phyloP scores from a whole-genome alignment of 169 alveolate species.

The Cystoisospora suis region DNA sequence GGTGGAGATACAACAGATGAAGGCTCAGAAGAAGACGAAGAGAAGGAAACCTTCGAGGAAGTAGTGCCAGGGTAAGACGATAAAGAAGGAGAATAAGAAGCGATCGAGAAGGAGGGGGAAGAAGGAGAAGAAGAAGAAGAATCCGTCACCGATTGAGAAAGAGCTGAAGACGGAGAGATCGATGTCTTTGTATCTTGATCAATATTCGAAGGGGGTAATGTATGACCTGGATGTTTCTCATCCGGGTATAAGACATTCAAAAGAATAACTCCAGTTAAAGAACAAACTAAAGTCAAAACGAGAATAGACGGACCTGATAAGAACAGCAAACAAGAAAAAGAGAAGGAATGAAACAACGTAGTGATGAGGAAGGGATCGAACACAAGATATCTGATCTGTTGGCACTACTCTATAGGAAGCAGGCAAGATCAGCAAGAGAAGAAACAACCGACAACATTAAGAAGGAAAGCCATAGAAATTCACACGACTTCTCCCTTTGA shows the following conservation, averaged over 20 bases:
- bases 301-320: constrained; percentile 70
- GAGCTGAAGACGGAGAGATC: not conserved
- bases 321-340: no score
- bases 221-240: not conserved
- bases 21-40: not conserved
- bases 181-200: not conserved
- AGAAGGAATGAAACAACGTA: no score
- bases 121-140: not conserved
- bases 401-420: not conserved
- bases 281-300: constrained; percentile 66
- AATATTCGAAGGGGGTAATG: not conserved
- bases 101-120: not conserved
- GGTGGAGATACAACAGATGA: not conserved
- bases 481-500: not conserved
- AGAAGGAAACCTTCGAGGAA: not conserved
- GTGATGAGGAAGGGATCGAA: no score
- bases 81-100: not conserved
- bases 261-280: constrained; percentile 67
- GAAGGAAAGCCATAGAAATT: not conserved
- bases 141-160: not conserved
- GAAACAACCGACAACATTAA: not conserved
- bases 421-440: not conserved
- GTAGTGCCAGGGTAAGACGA: not conserved
- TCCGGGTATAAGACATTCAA: constrained; percentile 56
- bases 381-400: not conserved